A percentile compares a stretch with the other conserved stretches of the same genome.
Evolutionary conservation across 192 early-diverging fungal genomes (phyloP).

Genomic region (Funneliformis mosseae): DNA sequence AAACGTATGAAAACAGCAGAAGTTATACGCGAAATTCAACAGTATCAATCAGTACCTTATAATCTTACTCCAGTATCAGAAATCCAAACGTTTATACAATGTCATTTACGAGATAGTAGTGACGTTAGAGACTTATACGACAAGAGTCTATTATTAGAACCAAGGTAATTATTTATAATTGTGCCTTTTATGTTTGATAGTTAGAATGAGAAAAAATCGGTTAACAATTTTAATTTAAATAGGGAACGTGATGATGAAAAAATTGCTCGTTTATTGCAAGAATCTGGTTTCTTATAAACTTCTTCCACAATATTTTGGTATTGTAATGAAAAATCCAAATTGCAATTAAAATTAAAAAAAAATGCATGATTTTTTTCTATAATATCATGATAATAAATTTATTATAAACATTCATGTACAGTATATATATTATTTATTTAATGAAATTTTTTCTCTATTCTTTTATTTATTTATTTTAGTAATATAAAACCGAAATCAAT

Average conservation of each 20-base stretch:
- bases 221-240: neutral
- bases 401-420: too few relatives aligned
- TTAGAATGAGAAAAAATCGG: neutral
- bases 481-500: too few relatives aligned
- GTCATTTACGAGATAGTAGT: conserved; percentile 65
- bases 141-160: conserved; percentile 78
- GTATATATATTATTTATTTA: too few relatives aligned
- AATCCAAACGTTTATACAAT: conserved; percentile 78
- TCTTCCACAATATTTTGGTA: too few relatives aligned
- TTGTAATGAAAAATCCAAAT: too few relatives aligned
- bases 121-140: conserved; percentile 79
- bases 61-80: conserved; percentile 78
- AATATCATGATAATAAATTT: too few relatives aligned
- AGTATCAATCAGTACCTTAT: conserved; percentile 87
- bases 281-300: conserved; percentile 76
- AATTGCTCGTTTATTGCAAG: conserved; percentile 72
- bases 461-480: too few relatives aligned
- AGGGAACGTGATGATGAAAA: conserved; percentile 84
- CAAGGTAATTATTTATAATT: conserved; percentile 55
- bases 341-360: too few relatives aligned
- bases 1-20: conserved; percentile 90
- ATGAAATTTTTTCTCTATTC: too few relatives aligned
- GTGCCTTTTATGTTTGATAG: conserved; percentile 3
- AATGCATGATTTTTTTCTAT: too few relatives aligned
- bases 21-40: conserved; percentile 89